These are phyloP conservation scores for Marsdenia floribunda DNA, from an alignment of 257 asterid genomes.

Conservation along the genomic window DNA sequence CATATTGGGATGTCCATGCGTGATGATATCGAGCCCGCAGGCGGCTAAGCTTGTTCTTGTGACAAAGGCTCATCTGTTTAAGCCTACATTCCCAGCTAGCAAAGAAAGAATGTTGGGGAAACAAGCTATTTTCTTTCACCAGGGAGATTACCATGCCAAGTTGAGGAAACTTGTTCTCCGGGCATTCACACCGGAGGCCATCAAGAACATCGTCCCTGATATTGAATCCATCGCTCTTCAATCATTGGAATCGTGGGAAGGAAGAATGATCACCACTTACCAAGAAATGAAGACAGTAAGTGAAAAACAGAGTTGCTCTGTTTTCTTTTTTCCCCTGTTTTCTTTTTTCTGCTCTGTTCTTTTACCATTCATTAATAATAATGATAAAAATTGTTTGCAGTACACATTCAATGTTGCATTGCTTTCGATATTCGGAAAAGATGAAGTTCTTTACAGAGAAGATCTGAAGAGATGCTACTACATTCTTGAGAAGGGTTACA, in stretches of 20 bases:
- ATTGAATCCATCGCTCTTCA: constrained; percentile 21
- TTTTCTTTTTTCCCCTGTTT: background rate
- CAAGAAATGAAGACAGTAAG: constrained; percentile 45
- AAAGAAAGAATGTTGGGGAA: constrained; percentile 42
- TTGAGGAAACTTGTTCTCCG: constrained; percentile 33
- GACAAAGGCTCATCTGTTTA: constrained; percentile 32
- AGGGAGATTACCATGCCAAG: constrained; percentile 36
- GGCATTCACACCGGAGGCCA: constrained; percentile 33
- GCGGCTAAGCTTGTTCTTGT: constrained; percentile 38
- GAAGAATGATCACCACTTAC: constrained; percentile 28
- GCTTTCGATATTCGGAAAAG: constrained; percentile 36
- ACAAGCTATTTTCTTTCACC: constrained; percentile 44
- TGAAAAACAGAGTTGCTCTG: constrained; percentile 23
- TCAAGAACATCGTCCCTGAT: constrained; percentile 23
- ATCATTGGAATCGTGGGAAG: constrained; percentile 27
- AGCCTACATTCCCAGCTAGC: constrained; percentile 45
- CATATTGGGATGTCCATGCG: constrained; percentile 41
- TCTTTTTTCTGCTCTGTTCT: constrained; percentile 11
- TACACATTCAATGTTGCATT: constrained; percentile 42
- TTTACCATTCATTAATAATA: background rate
- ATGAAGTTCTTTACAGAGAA: constrained; percentile 27
- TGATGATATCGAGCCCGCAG: constrained; percentile 41
- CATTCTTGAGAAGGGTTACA: constrained; percentile 40
- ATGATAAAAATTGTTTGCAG: background rate
- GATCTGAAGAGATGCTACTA: constrained; percentile 36